Evolutionary conservation across 1,284 basidiomycete genomes (phyloP), one percentile per base, ranked within the genome.

Genomic region (Neolentinus lepideus): DNA sequence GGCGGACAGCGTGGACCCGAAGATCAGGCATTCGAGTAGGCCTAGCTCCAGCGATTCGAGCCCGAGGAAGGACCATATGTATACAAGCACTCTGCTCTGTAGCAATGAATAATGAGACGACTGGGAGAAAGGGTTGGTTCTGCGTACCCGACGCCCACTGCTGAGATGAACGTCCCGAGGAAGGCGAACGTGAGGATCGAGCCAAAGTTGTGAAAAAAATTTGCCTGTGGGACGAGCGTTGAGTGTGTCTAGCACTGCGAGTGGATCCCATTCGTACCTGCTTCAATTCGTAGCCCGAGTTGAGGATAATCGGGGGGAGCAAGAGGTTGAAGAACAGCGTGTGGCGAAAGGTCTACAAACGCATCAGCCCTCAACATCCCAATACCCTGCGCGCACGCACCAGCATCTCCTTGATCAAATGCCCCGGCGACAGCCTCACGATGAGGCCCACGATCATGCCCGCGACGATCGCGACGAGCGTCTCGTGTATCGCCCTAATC

Each of bases 251-350:
- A 48, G 38, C 22, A 45, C 35, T 46, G 43, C 45, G 24, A n/a
- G 46, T 10, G 16, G 31, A 14, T 4, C 31, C 50, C 31, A n/a
- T 19, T 2, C 77, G 55, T 60, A 88, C 92, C 77, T 98, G 94
- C 67, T 96, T 95, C 54, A 99, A 81, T 70, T 98, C 94, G 70
- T 98, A 99, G 4, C 96, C 96, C 4, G 94, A 98, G 68, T 97
- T 96, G 45, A 99, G 77, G 67, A 99, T 99, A 69, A 99, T 99
- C 0, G 96, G 97, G 1, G 97, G 97, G 1, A 99, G 82, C 10
- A 99, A 78, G 10, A 98, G 81, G 71, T 99, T 99, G 77, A 99
- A 96, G 80, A 99, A 98, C 56, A 99, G 79, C 2, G 95, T 98
- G 68, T 97, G 94, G 70, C 92, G 94, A 79, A 97, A 98, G 19